These are phyloP conservation scores for Ceratobasidium sp. DNA, from an alignment of 1,284 basidiomycete genomes.

Conservation along the genomic window DNA sequence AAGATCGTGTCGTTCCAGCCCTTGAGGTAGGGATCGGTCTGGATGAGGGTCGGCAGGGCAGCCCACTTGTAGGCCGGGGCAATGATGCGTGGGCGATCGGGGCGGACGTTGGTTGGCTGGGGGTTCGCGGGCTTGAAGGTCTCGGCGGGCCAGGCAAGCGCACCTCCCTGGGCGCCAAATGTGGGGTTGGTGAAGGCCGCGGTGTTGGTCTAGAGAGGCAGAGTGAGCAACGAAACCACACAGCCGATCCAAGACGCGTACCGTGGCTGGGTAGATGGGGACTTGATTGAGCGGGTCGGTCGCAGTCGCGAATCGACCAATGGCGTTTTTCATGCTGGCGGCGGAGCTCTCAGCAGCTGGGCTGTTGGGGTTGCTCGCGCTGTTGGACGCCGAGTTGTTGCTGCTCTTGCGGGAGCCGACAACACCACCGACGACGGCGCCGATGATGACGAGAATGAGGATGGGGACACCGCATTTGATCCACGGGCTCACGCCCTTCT, in stretches of 20 bases:
- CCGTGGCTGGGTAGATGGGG: constrained; percentile 87
- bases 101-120: constrained; percentile 65
- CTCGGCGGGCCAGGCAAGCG: constrained; percentile 77
- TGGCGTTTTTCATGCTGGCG: constrained; percentile 64
- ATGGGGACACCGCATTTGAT: constrained; percentile 72
- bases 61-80: constrained; percentile 93
- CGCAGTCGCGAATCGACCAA: constrained; percentile 74
- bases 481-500: constrained; percentile 62
- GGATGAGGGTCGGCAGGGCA: constrained; percentile 80
- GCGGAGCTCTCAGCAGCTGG: constrained; percentile 57
- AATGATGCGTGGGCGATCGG: constrained; percentile 88
- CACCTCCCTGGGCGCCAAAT: constrained; percentile 59
- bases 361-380: constrained; percentile 49
- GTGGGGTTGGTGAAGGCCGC: constrained; percentile 81
- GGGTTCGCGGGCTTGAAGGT: constrained; percentile 70
- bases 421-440: constrained; percentile 79
- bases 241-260: constrained; percentile 55
- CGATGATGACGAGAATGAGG: constrained; percentile 70
- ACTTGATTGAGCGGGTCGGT: constrained; percentile 75
- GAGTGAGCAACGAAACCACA: neutral
- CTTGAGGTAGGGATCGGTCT: constrained; percentile 83
- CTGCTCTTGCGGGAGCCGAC: constrained; percentile 66
- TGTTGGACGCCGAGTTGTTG: constrained; percentile 48
- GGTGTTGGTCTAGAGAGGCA: constrained; percentile 70
- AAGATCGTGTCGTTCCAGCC: constrained; percentile 94